Conservation (phyloP, 148 eudicot genomes). For the Camellia lanceoleosa region DNA sequence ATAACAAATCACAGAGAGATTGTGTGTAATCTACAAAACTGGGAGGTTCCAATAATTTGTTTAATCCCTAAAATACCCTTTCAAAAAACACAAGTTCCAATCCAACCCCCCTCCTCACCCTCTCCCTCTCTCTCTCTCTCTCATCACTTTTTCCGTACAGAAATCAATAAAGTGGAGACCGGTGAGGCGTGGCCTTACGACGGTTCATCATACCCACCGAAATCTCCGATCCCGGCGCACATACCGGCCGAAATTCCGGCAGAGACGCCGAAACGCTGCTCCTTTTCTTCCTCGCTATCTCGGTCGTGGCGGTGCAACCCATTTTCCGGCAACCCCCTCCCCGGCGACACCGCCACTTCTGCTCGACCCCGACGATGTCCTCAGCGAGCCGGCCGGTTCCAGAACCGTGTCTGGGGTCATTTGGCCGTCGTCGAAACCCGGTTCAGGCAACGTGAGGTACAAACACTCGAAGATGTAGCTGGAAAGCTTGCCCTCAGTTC, state of each 20-base stretch:
- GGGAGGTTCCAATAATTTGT: neutral
- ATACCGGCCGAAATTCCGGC: constrained; percentile 22
- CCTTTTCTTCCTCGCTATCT: constrained; percentile 38
- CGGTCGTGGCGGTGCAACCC: constrained; percentile 32
- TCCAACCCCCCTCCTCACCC: neutral
- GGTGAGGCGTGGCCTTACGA: constrained; percentile 47
- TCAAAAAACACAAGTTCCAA: neutral
- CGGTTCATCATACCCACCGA: constrained; percentile 23
- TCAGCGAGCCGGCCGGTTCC: constrained; percentile 26
- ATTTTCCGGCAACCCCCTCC: constrained; percentile 20
- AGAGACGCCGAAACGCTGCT: constrained; percentile 17
- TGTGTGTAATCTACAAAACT: neutral
- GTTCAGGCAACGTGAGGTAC: constrained; percentile 27
- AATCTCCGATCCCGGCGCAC: constrained; percentile 18
- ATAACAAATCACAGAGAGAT: neutral
- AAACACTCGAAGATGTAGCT: constrained; percentile 23
- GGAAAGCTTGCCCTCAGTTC: constrained; percentile 24
- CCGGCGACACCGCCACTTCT: constrained; percentile 19
- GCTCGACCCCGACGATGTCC: constrained; percentile 32
- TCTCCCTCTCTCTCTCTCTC: neutral
- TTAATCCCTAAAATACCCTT: neutral
- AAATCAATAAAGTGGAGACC: constrained; percentile 45
- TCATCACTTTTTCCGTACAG: constrained; percentile 5
- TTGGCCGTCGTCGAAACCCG: constrained; percentile 34
- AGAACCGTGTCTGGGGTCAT: constrained; percentile 45